phyloP scores from a whole-genome alignment of 305 asterid genomes.

The Solanum hybrid region DNA sequence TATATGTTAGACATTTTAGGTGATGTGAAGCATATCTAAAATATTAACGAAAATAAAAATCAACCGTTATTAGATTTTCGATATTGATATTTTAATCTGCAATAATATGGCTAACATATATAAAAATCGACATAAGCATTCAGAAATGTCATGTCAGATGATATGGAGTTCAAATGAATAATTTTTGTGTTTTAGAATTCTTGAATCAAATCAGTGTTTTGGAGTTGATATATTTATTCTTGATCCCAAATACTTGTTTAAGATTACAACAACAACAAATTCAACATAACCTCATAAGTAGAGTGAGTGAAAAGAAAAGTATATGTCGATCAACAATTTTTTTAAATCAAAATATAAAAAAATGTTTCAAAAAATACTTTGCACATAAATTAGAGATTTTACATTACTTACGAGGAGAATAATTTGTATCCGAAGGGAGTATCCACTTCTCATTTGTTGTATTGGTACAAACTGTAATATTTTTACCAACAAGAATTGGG shows the following conservation, averaged over 20 bases:
- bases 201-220: neutral
- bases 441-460: neutral
- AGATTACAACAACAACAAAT: too few relatives aligned
- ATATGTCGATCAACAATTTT: too few relatives aligned
- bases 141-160: neutral
- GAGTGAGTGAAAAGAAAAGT: neutral
- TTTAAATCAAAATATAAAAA: too few relatives aligned
- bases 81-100: too few relatives aligned
- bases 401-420: neutral
- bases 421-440: neutral
- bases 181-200: neutral
- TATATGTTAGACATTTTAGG: neutral
- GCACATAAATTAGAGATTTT: neutral
- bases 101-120: too few relatives aligned
- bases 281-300: too few relatives aligned
- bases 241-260: too few relatives aligned
- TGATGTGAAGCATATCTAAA: neutral
- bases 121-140: neutral
- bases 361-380: too few relatives aligned
- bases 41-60: too few relatives aligned
- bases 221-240: too few relatives aligned
- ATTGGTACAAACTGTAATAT: neutral
- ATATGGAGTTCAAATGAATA: too few relatives aligned
- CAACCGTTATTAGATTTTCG: accelerated
- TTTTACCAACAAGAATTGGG: neutral